Base-by-base conservation (phyloP, 192 early-diverging fungal genomes). In the Coemansia asiatica region DNA sequence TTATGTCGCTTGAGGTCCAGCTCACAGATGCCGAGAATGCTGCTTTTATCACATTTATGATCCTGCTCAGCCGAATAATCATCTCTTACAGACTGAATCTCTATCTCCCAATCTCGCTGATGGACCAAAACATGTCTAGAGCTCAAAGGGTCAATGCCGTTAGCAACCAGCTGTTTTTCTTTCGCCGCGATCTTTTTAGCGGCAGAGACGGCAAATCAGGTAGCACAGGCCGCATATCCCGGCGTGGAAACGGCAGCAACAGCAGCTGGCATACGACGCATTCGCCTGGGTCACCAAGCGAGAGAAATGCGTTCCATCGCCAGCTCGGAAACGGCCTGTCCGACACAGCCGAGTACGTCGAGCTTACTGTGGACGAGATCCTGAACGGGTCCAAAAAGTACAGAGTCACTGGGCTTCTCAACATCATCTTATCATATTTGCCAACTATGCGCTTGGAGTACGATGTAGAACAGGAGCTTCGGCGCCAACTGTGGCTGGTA, bases 21-120 rank as follows among this genome's bases (percentile, higher is more conserved):
- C 69, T 97, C 47, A 96, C 94, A 1, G 97, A 99, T 60, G 92
- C 90, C 48, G 97, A 96, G 69, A 99, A 99, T 67, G 93, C 97
- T 0, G 97, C 97, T 15, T 94, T 91, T 67, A 86, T 95, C 6
- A 86, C 95, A 29, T 99, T 99, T 72, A 90, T 97, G 67, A 93
- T 96, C n/a, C 83, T 98, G 21, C 86, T 97, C 46, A 93, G 93
- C 25, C 84, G 95, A 36, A 90, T 90, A 13, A 92, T 98, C 44
- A 79, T 95, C 27, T 89, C 88, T 55, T 96, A 91, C 69, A 66
- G 68, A 18, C 86, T 96, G 57, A 97, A 98, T 74, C 91, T 98
- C 71, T 98, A 98, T 78, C 90, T 95, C 50, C 95, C 95, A 7
- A 88, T 98, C 23, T 91, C 92, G 65, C 90, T 95, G 82, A 90